A percentile compares a stretch with the other conserved stretches of the same genome.
These are phyloP conservation scores for Euphorbia schlechtendalii DNA, from an alignment of 441 rosid genomes.

Conservation along the genomic window DNA sequence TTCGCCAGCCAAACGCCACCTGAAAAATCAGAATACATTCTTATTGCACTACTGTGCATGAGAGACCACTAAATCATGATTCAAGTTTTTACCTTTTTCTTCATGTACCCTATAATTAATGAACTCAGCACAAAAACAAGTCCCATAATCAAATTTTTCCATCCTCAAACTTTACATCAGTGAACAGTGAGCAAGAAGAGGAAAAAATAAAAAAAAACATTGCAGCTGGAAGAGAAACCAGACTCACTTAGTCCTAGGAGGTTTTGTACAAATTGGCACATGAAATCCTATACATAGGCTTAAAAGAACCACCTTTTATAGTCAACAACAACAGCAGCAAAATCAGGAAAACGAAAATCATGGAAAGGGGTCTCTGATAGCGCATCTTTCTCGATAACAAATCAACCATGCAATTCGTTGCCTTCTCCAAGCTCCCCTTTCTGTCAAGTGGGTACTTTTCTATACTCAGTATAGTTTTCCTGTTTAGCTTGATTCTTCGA, in stretches of 20 bases:
- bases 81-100: no score
- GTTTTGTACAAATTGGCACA: constrained; percentile 7
- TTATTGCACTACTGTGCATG: no score
- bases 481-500: constrained; percentile 27
- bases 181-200: neutral
- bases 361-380: constrained; percentile 2
- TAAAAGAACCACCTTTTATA: constrained; percentile 9
- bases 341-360: constrained; percentile 13
- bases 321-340: constrained; percentile 24
- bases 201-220: neutral
- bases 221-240: neutral
- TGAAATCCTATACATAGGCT: constrained; percentile 8
- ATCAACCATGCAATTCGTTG: constrained; percentile 16
- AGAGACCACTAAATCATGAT: neutral
- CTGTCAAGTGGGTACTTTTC: neutral
- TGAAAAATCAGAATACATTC: no score
- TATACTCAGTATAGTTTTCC: neutral
- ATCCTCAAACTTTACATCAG: neutral
- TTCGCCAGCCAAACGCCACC: no score
- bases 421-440: constrained; percentile 4
- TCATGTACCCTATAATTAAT: neutral
- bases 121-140: neutral
- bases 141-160: neutral
- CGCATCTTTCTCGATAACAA: neutral
- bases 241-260: constrained; percentile 11